Conservation (phyloP, 2,329 filamentous ascomycete species). For the Aspergillus neoniger region DNA sequence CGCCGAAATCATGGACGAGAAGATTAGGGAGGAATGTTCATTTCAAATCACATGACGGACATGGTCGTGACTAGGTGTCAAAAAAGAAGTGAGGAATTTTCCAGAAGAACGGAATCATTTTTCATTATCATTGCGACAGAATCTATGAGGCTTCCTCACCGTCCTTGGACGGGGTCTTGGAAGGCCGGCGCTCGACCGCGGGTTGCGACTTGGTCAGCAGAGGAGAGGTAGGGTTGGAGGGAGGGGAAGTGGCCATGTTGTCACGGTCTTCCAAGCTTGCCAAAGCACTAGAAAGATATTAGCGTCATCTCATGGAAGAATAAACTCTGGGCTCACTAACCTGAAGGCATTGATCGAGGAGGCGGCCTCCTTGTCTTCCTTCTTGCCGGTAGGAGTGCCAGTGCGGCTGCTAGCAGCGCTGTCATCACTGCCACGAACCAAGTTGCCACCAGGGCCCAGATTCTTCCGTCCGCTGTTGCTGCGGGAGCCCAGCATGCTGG, state of each 20-base stretch:
- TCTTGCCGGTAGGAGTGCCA: conserved; percentile 76
- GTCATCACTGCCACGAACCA: conserved; percentile 76
- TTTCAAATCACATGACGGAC: conserved; percentile 21
- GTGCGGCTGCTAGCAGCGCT: conserved; percentile 86
- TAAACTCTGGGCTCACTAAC: conserved; percentile 56
- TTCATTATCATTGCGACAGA: conserved; percentile 42
- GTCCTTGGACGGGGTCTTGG: conserved; percentile 47
- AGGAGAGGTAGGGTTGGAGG: conserved; percentile 52
- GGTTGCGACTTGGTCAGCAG: conserved; percentile 50
- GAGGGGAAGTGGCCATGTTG: conserved; percentile 51
- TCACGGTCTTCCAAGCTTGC: conserved; percentile 50
- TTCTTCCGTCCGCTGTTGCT: conserved; percentile 79
- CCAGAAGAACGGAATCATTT: conserved; percentile 37
- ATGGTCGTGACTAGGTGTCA: conserved; percentile 18
- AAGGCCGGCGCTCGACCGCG: conserved; percentile 45
- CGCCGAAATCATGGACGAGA: conserved; percentile 27
- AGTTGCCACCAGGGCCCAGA: conserved; percentile 71
- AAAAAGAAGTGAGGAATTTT: conserved; percentile 32
- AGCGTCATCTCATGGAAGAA: conserved; percentile 3
- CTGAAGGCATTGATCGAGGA: conserved; percentile 89
- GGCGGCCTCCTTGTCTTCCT: conserved; percentile 62
- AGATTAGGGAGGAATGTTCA: conserved; percentile 24
- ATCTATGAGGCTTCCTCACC: conserved; percentile 44
- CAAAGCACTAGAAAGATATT: conserved; percentile 43
- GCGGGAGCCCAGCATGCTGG: conserved; percentile 83